Percentiles rank a stretch among this genome's conserved stretches.
These are phyloP conservation scores for Brassica hybrid DNA, from an alignment of 441 rosid genomes.

Conservation along the genomic window DNA sequence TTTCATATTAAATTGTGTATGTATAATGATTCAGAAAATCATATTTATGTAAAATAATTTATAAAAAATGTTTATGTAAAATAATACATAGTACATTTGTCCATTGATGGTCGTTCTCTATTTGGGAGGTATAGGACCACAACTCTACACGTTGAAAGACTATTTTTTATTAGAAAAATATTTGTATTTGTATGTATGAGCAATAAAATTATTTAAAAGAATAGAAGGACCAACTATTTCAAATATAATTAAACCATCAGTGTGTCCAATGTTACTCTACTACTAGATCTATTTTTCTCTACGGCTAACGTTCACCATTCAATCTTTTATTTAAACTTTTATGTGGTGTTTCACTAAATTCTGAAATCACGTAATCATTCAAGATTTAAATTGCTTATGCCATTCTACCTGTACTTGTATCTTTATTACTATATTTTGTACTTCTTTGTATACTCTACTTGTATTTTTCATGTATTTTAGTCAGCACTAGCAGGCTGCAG, in stretches of 20 bases:
- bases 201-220: neutral
- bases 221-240: neutral
- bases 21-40: slow-evolving; percentile 33
- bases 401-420: neutral
- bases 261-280: neutral
- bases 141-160: neutral
- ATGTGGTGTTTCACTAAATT: neutral
- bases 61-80: too few relatives aligned
- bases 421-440: neutral
- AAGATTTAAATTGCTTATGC: neutral
- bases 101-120: slow-evolving; percentile 5
- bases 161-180: neutral
- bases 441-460: neutral
- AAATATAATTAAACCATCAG: neutral
- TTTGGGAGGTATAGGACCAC: slow-evolving; percentile 34
- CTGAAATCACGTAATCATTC: slow-evolving; percentile 3
- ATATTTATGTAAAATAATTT: slow-evolving; percentile 9
- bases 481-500: neutral
- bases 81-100: slow-evolving; percentile 8
- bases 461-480: neutral
- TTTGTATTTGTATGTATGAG: neutral
- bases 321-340: neutral
- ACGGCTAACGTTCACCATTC: neutral
- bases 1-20: slow-evolving; percentile 6
- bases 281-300: neutral